Percentiles rank a stretch among this genome's conserved stretches.
These are phyloP conservation scores for Holtermannia corniformis DNA, from an alignment of 768 basidiomycete genomes.

Conservation along the genomic window DNA sequence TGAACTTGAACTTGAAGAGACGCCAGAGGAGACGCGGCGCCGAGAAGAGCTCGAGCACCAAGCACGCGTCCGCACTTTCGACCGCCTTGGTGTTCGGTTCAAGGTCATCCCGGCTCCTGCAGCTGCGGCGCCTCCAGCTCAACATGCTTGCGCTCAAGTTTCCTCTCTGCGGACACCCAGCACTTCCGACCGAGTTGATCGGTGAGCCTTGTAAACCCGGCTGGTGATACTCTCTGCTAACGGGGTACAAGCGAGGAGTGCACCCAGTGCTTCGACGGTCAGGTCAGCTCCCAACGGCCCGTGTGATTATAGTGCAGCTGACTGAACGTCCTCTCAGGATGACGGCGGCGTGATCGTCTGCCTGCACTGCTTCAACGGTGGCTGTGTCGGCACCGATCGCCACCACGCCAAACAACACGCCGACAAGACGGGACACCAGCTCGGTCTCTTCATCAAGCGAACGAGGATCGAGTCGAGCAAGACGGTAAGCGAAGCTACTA, in stretches of 20 bases:
- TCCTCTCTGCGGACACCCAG: conserved; percentile 18
- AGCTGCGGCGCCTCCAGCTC: too few relatives aligned
- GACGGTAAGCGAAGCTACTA: conserved; percentile 54
- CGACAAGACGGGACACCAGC: conserved; percentile 60
- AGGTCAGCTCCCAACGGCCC: conserved; percentile 69
- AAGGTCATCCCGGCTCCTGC: too few relatives aligned
- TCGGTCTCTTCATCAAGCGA: conserved; percentile 73
- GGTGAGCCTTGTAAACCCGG: conserved; percentile 14
- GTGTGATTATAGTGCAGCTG: background rate
- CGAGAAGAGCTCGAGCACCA: too few relatives aligned
- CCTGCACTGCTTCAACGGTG: conserved; percentile 87
- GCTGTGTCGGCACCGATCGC: conserved; percentile 56
- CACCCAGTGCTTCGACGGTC: conserved; percentile 94
- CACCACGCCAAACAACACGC: conserved; percentile 68
- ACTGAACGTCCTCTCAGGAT: conserved; percentile 50
- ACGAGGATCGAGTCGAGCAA: conserved; percentile 54
- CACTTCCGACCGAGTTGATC: conserved; percentile 26
- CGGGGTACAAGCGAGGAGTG: conserved; percentile 65
- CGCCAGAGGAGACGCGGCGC: too few relatives aligned
- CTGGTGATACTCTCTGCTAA: conserved; percentile 5
- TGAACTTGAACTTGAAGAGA: too few relatives aligned
- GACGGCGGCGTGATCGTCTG: conserved; percentile 78
- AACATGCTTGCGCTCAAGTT: too few relatives aligned
- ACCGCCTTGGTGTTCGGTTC: too few relatives aligned
- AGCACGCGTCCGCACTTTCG: too few relatives aligned